Conservation (phyloP, 1,284 basidiomycete species). For the Ganoderma boninense region DNA sequence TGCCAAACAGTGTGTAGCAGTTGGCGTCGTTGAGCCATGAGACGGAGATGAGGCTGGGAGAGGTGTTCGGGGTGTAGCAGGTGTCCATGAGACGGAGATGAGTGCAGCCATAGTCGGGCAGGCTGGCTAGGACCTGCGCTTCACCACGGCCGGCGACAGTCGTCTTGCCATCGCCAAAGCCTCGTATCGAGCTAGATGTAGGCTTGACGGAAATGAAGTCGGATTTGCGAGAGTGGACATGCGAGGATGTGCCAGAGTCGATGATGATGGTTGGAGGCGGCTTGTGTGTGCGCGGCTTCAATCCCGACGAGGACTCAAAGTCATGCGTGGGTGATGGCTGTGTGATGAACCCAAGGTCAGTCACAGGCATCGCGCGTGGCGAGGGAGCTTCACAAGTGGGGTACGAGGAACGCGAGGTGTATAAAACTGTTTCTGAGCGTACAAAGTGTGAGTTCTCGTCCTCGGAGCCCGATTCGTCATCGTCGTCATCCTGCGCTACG, state of each 20-base stretch:
- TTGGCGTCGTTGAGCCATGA: conserved; percentile 16
- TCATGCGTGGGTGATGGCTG: too few relatives aligned
- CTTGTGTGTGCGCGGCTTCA: background rate
- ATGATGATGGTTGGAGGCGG: conserved; percentile 1
- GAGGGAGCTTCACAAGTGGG: background rate
- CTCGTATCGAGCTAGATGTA: conserved; percentile 9
- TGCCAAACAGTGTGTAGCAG: conserved; percentile 22
- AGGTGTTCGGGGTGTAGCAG: conserved; percentile 16
- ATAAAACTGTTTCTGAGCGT: conserved; percentile 8
- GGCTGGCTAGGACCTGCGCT: conserved; percentile 10
- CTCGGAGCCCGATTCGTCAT: background rate
- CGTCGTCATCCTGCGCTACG: conserved; percentile 12
- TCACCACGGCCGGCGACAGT: conserved; percentile 12
- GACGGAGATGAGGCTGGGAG: conserved; percentile 21
- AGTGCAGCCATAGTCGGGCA: conserved; percentile 10
- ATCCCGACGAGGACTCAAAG: too few relatives aligned
- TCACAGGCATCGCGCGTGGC: background rate
- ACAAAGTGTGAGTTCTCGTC: conserved; percentile 17
- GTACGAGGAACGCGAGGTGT: conserved; percentile 9
- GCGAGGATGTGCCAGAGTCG: conserved; percentile 18
- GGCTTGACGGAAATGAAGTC: conserved; percentile 12
- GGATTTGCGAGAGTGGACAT: conserved; percentile 13
- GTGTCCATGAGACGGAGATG: conserved; percentile 15
- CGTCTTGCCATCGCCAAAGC: conserved; percentile 17
- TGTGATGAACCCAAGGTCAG: conserved; percentile 1